phyloP scores from a whole-genome alignment of 148 eudicot species.

The Drosera capensis region DNA sequence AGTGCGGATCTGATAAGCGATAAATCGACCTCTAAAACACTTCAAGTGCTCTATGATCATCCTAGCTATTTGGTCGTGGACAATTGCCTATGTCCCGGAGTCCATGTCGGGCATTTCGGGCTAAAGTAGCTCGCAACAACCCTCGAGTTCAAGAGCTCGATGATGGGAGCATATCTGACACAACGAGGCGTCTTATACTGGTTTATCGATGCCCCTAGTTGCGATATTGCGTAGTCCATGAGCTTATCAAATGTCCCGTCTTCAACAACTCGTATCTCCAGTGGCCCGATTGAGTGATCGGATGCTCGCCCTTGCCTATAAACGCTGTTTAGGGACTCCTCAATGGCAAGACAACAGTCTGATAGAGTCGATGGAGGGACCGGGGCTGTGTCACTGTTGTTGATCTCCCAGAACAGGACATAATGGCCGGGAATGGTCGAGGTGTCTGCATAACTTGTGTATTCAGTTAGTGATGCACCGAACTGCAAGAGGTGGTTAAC shows the following conservation, averaged over 20 bases:
- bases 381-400: neutral
- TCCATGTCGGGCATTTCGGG: slow-evolving; percentile 13
- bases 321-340: slow-evolving; percentile 14
- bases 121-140: slow-evolving; percentile 13
- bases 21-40: too few relatives aligned
- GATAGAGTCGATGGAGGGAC: slow-evolving; percentile 6
- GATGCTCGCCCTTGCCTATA: slow-evolving; percentile 11
- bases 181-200: slow-evolving; percentile 17
- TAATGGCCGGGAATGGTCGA: slow-evolving; percentile 22
- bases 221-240: slow-evolving; percentile 13
- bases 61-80: neutral
- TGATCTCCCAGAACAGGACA: slow-evolving; percentile 15
- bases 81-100: slow-evolving; percentile 15
- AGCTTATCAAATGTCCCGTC: slow-evolving; percentile 18
- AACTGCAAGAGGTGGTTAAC: slow-evolving; percentile 3
- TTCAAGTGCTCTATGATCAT: too few relatives aligned
- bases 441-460: slow-evolving; percentile 23
- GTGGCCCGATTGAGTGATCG: slow-evolving; percentile 13
- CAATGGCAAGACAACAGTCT: slow-evolving; percentile 13
- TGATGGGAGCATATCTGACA: slow-evolving; percentile 13
- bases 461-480: slow-evolving; percentile 11
- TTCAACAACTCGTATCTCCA: slow-evolving; percentile 16
- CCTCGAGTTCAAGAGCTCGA: slow-evolving; percentile 16
- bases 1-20: too few relatives aligned
- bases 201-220: slow-evolving; percentile 13